Evolutionary conservation across 1,284 basidiomycete genomes (phyloP).

Genomic region (Ganoderma leucocontextum): DNA sequence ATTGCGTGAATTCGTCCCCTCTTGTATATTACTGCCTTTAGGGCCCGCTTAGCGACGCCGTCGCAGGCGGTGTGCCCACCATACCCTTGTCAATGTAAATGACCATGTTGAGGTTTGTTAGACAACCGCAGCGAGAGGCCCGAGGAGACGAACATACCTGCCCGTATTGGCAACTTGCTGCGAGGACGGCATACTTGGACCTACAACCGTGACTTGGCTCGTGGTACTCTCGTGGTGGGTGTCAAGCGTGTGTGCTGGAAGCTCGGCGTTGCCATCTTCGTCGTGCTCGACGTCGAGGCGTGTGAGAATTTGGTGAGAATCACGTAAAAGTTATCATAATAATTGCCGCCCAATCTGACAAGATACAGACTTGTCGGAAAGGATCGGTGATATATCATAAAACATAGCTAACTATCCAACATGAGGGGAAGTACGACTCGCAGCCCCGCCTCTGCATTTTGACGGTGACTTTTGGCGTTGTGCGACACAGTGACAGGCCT

Average conservation of each 20-base stretch:
- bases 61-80: constrained; percentile 10
- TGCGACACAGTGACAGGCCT: too few species aligned
- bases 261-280: constrained; percentile 6
- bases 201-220: constrained; percentile 14
- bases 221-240: too few species aligned
- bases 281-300: background rate
- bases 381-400: background rate
- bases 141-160: constrained; percentile 23
- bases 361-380: background rate
- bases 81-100: constrained; percentile 28
- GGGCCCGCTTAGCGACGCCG: background rate
- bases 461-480: too few species aligned
- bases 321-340: constrained; percentile 6
- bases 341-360: background rate
- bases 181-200: constrained; percentile 18
- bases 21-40: constrained; percentile 2
- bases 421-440: background rate
- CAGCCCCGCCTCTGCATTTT: too few species aligned
- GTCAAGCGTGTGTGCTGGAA: constrained; percentile 3
- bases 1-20: background rate
- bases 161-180: constrained; percentile 21
- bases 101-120: constrained; percentile 13
- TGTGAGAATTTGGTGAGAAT: too few species aligned
- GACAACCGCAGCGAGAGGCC: background rate
- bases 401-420: background rate